Evolutionary conservation across 768 basidiomycete species (phyloP).

Genomic region (Amanita phalloides): DNA sequence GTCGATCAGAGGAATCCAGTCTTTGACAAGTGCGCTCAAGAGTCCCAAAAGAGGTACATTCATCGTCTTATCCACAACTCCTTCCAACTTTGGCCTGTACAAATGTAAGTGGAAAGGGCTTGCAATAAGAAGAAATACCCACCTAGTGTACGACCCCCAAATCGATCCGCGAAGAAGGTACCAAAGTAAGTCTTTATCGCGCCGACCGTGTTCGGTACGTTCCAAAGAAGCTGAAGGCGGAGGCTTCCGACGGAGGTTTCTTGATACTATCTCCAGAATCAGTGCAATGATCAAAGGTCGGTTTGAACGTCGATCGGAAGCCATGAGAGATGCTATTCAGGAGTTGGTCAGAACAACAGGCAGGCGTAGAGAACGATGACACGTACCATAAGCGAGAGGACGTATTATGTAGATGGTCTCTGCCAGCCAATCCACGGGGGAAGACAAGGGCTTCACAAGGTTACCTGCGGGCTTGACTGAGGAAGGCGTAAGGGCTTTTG

Average conservation of each 20-base stretch:
- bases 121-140: conserved; percentile 4
- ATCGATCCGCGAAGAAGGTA: conserved; percentile 80
- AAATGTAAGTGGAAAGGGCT: conserved; percentile 4
- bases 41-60: conserved; percentile 57
- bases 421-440: conserved; percentile 63
- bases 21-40: conserved; percentile 58
- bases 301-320: conserved; percentile 37
- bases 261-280: conserved; percentile 61
- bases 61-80: conserved; percentile 43
- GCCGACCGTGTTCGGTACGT: conserved; percentile 67
- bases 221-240: conserved; percentile 54
- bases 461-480: conserved; percentile 63
- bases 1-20: conserved; percentile 84
- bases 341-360: conserved; percentile 7
- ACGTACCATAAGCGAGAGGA: conserved; percentile 68
- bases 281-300: conserved; percentile 58
- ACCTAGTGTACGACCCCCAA: conserved; percentile 76
- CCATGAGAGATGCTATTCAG: conserved; percentile 28
- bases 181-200: conserved; percentile 77
- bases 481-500: conserved; percentile 66
- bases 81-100: conserved; percentile 68
- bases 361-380: neutral
- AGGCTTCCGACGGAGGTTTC: conserved; percentile 61
- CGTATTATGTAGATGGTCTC: conserved; percentile 64
- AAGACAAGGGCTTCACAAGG: conserved; percentile 49